Evolutionary conservation across 257 asterid species (phyloP), one percentile per base, ranked within the genome.

Genomic region (Ophiorrhiza pumila): DNA sequence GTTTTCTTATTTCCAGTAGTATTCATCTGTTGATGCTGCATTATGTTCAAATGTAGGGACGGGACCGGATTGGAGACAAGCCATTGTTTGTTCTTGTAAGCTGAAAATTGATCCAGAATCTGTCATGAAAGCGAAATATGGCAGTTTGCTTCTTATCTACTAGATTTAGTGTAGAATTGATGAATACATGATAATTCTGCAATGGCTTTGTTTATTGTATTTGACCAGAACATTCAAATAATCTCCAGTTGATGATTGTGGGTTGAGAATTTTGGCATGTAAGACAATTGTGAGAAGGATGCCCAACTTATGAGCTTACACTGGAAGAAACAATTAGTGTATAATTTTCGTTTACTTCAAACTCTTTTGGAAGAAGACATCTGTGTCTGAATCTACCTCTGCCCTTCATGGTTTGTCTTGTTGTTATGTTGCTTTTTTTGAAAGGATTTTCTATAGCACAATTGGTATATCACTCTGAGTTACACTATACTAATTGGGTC

Each of bases 11-110:
- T 47, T 23, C 56, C 35, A 52, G 37, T 32, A 4, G n/a, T 22
- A n/a, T 46, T 47, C 13, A 43, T 6, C 27, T 62, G 42, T 17
- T 32, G 42, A 61, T 77, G 76, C 55, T 67, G 52, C 47, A 3
- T 64, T 76, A 65, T 27, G 42, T 70, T 65, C 29, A 13, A 76
- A 18, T 63, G 31, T 86, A 90, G 98, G 98, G 98, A 14, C 96
- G 96, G n/a, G 91, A 77, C 59, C 84, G 77, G 77, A 46, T 92
- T 76, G 96, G 91, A 67, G 89, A 80, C 80, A 90, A 82, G 62
- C 78, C 92, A 17, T 67, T 92, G 79, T 92, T 88, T 87, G 93
- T 92, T 80, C 96, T 92, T 63, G 88, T 92, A 79, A 87, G 77
- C 90, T 86, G 52, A 77, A n/a, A 43, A 55, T 61, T 73, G 73